A percentile compares a stretch with the other conserved stretches of the same genome.
Evolutionary conservation across 495 filamentous ascomycete genomes (phyloP).

Genomic region (Rusavskia elegans): DNA sequence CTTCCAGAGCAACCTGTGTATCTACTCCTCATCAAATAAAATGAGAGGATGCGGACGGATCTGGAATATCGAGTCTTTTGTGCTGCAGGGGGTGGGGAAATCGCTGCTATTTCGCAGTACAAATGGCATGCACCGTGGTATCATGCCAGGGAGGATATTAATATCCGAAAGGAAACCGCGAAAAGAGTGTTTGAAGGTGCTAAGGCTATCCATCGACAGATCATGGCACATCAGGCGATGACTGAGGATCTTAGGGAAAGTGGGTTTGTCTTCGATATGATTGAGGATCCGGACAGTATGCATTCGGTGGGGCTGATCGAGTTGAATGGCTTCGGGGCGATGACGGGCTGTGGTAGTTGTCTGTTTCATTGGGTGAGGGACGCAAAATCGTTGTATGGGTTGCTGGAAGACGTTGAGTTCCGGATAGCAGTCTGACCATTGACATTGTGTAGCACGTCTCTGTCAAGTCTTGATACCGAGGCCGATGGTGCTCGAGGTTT

Average conservation of each 20-base stretch:
- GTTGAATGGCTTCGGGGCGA: conserved; percentile 11
- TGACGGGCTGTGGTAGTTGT: conserved; percentile 9
- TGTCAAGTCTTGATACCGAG: background rate
- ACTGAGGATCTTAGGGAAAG: conserved; percentile 1
- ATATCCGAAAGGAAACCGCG: conserved; percentile 2
- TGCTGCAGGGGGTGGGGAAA: conserved; percentile 7
- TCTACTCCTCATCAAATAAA: conserved; percentile 18
- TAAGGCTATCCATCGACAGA: background rate
- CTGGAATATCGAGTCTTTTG: conserved; percentile 22
- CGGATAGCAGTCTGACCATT: conserved; percentile 1
- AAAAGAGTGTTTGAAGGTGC: conserved; percentile 4
- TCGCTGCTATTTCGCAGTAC: conserved; percentile 22
- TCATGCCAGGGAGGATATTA: conserved; percentile 3
- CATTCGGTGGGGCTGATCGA: conserved; percentile 8
- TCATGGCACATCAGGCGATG: conserved; percentile 3
- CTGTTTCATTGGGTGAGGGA: conserved; percentile 7
- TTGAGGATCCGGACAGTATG: background rate
- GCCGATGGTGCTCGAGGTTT: conserved; percentile 5
- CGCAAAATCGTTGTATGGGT: conserved; percentile 8
- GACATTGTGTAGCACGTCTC: background rate
- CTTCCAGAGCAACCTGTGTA: conserved; percentile 6
- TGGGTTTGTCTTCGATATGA: conserved; percentile 6
- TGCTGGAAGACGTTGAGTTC: conserved; percentile 4
- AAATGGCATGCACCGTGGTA: conserved; percentile 19
- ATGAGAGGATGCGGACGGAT: conserved; percentile 12